Conservation (phyloP, 2,329 filamentous ascomycete species). For the Biscogniauxia mediterranea region DNA sequence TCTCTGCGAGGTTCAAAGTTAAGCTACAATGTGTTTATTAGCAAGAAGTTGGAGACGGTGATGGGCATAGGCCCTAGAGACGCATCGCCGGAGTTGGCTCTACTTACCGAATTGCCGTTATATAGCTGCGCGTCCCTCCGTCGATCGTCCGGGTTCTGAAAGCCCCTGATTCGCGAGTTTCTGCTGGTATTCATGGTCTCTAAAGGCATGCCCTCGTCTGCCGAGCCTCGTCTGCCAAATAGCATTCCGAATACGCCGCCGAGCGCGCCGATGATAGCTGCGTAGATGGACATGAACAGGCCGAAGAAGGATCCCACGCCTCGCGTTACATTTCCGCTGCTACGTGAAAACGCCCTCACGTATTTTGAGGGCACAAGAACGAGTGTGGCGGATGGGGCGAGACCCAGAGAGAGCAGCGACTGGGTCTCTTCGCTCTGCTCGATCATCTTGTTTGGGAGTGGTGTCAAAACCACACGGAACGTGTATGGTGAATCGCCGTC, state of each 20-base stretch:
- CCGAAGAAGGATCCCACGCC: slow-evolving; percentile 17
- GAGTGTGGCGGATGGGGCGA: slow-evolving; percentile 78
- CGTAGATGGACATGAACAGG: slow-evolving; percentile 19
- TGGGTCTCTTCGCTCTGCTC: slow-evolving; percentile 72
- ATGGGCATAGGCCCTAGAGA: not conserved
- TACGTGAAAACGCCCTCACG: slow-evolving; percentile 40
- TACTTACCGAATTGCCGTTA: slow-evolving; percentile 81
- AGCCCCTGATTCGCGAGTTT: slow-evolving; percentile 41
- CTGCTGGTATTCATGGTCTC: slow-evolving; percentile 30
- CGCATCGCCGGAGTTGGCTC: too few species aligned
- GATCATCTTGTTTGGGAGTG: slow-evolving; percentile 71
- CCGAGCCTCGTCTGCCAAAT: slow-evolving; percentile 14
- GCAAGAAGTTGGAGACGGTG: slow-evolving; percentile 7
- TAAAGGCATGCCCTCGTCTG: slow-evolving; percentile 26
- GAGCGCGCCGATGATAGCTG: slow-evolving; percentile 22
- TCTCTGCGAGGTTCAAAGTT: slow-evolving; percentile 68
- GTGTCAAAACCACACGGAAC: slow-evolving; percentile 81
- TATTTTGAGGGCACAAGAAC: slow-evolving; percentile 70
- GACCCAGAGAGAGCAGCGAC: slow-evolving; percentile 65
- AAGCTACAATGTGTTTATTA: slow-evolving; percentile 44
- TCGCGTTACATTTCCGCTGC: slow-evolving; percentile 30
- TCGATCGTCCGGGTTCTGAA: slow-evolving; percentile 53
- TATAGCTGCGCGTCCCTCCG: slow-evolving; percentile 71
- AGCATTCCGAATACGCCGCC: slow-evolving; percentile 26
- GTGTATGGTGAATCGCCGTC: slow-evolving; percentile 66